Evolutionary conservation across 208 protist species (phyloP), one percentile per base, ranked within the genome.

Genomic region (Acanthamoeba polyphaga): DNA sequence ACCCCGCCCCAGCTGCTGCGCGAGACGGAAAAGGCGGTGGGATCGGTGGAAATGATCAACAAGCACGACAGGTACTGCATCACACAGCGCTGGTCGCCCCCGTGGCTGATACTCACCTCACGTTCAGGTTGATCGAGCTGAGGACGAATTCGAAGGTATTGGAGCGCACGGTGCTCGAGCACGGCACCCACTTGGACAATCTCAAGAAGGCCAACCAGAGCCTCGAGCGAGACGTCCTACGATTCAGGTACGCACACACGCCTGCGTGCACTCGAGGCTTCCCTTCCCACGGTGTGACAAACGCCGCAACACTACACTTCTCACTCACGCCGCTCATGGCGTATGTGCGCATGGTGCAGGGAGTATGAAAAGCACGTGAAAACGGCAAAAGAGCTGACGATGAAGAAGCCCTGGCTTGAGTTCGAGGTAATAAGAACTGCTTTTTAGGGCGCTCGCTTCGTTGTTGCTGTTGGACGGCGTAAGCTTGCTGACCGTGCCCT

Each of bases 11-110:
- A 97, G 27, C 64, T 96, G 62, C 74, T 97, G 24, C 9, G 60
- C 3, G 94, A 97, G 72, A 97, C 97, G 17, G 96, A 97, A 66
- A 93, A 96, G 76, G 96, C 96, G 19, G 94, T 96, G 5, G 95
- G 95, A 15, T 66, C 85, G n/a, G 51, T 8, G 9, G 74, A 96
- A 17, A 96, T 96, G 95, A 27, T 92, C 8, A 17, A 88, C 3
- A 72, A 88, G 43, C 95, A 96, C 49, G 64, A 93, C 7, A 7
- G 89, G 84, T 34, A 80, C 27, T n/a, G 17, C 29, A 5, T 8
- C n/a, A 13, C 38, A 15, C 4, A n/a, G 15, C 15, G 46, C 17
- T 29, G 22, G 15, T 12, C 76, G 22, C 76, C 53, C 85, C 17
- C 19, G 19, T n/a, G 6, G 27, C 60, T 13, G 27, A 7, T 66